Conservation (phyloP, 352 stramenopile genomes). For the Phytophthora pluvialis region DNA sequence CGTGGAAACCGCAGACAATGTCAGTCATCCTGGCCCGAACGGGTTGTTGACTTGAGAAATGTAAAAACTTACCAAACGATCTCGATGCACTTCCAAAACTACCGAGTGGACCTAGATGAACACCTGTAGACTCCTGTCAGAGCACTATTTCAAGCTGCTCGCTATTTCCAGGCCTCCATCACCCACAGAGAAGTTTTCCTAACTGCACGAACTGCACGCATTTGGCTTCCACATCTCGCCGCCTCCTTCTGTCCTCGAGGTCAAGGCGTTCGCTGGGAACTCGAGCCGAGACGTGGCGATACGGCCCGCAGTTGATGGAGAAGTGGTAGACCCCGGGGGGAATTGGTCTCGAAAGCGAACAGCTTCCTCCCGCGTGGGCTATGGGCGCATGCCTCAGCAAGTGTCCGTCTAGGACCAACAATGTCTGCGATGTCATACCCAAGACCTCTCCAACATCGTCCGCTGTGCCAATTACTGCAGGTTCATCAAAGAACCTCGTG, state of each 20-base stretch:
- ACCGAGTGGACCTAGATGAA: neutral
- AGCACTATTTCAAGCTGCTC: constrained; percentile 25
- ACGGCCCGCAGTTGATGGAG: constrained; percentile 4
- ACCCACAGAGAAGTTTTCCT: constrained; percentile 3
- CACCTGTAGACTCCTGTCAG: neutral
- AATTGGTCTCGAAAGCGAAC: neutral
- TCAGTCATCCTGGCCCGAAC: too few species aligned
- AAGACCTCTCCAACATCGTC: constrained; percentile 10
- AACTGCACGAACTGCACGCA: neutral
- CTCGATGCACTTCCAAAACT: too few species aligned
- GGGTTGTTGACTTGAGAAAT: too few species aligned
- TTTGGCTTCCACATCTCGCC: constrained; percentile 18
- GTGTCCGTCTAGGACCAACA: constrained; percentile 9
- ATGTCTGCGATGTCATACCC: constrained; percentile 13
- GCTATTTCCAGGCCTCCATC: constrained; percentile 8
- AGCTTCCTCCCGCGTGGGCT: constrained; percentile 4
- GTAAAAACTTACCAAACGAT: too few species aligned
- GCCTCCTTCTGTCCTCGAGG: neutral
- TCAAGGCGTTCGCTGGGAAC: neutral
- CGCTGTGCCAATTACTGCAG: neutral
- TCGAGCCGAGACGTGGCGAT: neutral
- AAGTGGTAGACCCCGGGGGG: constrained; percentile 1
- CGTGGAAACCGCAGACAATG: too few species aligned
- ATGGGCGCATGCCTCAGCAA: constrained; percentile 33
- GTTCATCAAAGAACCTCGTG: constrained; percentile 22